Evolutionary conservation across 2,329 filamentous ascomycete species (phyloP).

Genomic region (Paraphaeosphaeria sporulosa): DNA sequence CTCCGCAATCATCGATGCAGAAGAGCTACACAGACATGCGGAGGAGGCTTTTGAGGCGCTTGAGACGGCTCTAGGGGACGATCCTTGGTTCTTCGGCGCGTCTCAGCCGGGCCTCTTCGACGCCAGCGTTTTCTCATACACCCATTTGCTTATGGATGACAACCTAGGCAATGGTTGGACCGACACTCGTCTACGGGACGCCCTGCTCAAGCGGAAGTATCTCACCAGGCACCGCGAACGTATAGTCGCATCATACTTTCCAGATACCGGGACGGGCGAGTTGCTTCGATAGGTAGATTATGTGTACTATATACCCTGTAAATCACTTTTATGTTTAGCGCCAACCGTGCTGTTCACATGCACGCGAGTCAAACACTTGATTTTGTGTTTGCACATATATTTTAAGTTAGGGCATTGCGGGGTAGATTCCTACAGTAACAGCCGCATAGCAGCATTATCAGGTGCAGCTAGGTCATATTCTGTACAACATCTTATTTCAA

Average conservation of each 20-base stretch:
- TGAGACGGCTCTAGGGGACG: slow-evolving; percentile 63
- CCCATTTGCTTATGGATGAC: slow-evolving; percentile 76
- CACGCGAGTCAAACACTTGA: neutral
- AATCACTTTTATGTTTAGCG: neutral
- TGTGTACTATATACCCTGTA: slow-evolving; percentile 2
- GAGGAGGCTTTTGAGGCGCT: slow-evolving; percentile 69
- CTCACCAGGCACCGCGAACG: slow-evolving; percentile 71
- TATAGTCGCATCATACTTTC: slow-evolving; percentile 62
- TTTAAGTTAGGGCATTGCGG: too few relatives aligned
- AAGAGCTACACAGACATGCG: slow-evolving; percentile 67
- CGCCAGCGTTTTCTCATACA: slow-evolving; percentile 89
- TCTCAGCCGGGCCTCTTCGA: slow-evolving; percentile 77
- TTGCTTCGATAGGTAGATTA: neutral
- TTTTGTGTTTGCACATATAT: neutral
- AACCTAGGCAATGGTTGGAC: slow-evolving; percentile 65
- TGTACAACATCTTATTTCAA: neutral
- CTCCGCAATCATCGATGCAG: slow-evolving; percentile 63
- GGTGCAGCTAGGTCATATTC: neutral
- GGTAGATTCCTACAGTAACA: neutral
- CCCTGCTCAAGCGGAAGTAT: slow-evolving; percentile 65
- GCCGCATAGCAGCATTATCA: neutral
- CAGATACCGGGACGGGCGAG: slow-evolving; percentile 10
- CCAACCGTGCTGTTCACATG: neutral
- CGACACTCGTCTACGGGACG: slow-evolving; percentile 65
- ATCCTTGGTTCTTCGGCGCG: slow-evolving; percentile 68